Conservation (phyloP, 78 protist species). For the Dictyostelium brefeldianum region DNA sequence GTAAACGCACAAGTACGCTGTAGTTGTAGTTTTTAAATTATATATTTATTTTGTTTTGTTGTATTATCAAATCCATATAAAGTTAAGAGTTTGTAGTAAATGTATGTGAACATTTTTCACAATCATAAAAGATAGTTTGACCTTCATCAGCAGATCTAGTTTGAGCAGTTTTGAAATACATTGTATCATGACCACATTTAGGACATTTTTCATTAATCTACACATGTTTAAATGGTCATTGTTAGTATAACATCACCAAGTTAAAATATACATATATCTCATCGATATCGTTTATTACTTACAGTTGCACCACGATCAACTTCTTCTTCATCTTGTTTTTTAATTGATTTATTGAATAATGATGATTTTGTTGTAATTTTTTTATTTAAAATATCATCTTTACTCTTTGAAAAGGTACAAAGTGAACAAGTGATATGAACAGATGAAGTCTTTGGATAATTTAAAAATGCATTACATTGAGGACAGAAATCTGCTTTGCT, state of each 20-base stretch:
- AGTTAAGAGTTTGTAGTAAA: constrained; percentile 57
- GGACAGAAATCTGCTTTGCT: constrained; percentile 81
- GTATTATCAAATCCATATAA: too few species aligned
- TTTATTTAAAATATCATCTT: not conserved
- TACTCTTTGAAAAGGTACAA: constrained; percentile 24
- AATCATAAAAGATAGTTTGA: constrained; percentile 93
- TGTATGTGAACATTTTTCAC: constrained; percentile 85
- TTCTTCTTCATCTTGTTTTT: constrained; percentile 36
- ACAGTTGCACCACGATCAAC: constrained; percentile 79
- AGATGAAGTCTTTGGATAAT: constrained; percentile 26
- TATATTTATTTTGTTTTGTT: too few species aligned
- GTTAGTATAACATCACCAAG: too few species aligned
- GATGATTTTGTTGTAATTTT: constrained; percentile 40
- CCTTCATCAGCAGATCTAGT: constrained; percentile 96
- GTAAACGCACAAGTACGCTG: too few species aligned
- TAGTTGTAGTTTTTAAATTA: too few species aligned
- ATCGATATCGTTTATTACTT: too few species aligned
- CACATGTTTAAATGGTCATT: too few species aligned
- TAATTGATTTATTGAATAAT: constrained; percentile 28
- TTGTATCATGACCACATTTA: constrained; percentile 83
- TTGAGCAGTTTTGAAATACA: constrained; percentile 89
- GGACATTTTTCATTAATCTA: constrained; percentile 81
- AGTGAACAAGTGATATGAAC: constrained; percentile 18
- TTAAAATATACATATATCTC: too few species aligned
- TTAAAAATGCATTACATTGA: constrained; percentile 54